Conservation (phyloP, 257 asterid species). For the Solanum microdontum region DNA sequence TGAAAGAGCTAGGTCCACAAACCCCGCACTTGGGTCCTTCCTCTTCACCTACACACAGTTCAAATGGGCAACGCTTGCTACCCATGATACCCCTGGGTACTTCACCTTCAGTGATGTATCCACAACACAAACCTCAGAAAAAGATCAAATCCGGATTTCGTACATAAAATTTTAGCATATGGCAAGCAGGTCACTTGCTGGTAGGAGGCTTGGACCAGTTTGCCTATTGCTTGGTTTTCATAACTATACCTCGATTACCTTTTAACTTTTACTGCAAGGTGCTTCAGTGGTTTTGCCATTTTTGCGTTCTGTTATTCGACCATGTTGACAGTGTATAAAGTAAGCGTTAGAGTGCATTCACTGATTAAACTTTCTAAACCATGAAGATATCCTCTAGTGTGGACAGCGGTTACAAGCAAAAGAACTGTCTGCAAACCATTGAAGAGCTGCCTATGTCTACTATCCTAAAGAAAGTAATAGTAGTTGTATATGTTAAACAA, state of each 20-base stretch:
- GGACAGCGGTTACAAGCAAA: not conserved
- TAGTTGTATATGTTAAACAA: not conserved
- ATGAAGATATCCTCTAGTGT: not conserved
- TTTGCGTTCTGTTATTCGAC: not conserved
- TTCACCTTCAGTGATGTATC: conserved; percentile 32
- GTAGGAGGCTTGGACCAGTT: not conserved
- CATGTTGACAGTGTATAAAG: not conserved
- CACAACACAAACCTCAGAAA: conserved; percentile 1
- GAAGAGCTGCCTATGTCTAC: not conserved
- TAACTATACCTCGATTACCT: not conserved
- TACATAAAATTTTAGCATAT: not conserved
- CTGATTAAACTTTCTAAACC: not conserved
- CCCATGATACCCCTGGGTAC: conserved; percentile 30
- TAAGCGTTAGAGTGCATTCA: not conserved
- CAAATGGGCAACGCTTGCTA: not conserved
- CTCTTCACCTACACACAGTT: not conserved
- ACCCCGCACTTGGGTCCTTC: conserved; percentile 14
- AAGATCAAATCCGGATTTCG: conserved; percentile 21
- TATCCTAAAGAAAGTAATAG: not conserved
- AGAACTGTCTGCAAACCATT: not conserved
- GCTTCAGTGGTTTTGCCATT: not conserved
- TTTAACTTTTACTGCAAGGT: not conserved
- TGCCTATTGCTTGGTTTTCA: not conserved
- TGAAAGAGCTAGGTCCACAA: conserved; percentile 14
- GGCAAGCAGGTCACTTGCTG: not conserved